phyloP scores from a whole-genome alignment of 2,329 filamentous ascomycete genomes.

The Talaromyces piceae region DNA sequence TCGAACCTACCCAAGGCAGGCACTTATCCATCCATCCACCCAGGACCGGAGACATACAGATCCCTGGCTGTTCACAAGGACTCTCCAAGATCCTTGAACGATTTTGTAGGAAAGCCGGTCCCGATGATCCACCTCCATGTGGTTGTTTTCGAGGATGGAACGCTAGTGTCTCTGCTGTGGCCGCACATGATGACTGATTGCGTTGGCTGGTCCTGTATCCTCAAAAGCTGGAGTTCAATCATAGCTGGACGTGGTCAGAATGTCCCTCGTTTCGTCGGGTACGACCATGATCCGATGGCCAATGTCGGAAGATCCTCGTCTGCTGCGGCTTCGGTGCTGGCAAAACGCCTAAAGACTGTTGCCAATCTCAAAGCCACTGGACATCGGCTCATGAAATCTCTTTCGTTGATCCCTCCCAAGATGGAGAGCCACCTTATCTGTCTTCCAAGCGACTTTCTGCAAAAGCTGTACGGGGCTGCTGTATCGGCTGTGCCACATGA shows the following conservation, averaged over 20 bases:
- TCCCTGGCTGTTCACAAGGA: neutral
- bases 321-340: neutral
- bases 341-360: neutral
- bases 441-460: neutral
- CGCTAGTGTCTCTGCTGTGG: neutral
- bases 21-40: neutral
- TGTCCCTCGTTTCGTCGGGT: neutral
- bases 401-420: neutral
- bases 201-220: neutral
- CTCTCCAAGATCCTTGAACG: neutral
- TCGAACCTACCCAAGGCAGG: neutral
- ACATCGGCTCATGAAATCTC: neutral
- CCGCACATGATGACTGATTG: slow-evolving; percentile 2
- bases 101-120: neutral
- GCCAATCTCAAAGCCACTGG: neutral
- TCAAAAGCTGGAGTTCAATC: neutral
- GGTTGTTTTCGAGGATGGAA: slow-evolving; percentile 1
- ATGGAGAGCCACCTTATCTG: slow-evolving; percentile 2
- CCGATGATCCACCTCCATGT: slow-evolving; percentile 3
- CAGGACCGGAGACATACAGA: neutral
- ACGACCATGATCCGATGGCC: neutral
- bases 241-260: neutral
- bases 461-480: neutral
- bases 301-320: neutral
- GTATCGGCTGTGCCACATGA: neutral